Evolutionary conservation across 805 yeast genomes (phyloP).

Genomic region (Candida insectalens): DNA sequence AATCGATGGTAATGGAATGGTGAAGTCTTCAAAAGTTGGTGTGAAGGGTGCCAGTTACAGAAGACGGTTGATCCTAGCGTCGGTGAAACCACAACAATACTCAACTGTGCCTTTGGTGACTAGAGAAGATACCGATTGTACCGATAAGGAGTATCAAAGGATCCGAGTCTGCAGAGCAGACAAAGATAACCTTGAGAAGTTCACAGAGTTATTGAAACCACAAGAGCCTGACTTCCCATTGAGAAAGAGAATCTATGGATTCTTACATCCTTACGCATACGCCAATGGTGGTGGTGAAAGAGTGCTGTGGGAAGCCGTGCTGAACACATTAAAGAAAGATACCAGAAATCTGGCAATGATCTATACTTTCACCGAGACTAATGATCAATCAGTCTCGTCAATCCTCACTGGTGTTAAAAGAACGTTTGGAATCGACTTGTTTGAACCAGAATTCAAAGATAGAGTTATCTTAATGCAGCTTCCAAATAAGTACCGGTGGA

Average conservation of each 20-base stretch:
- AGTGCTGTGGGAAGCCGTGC: slow-evolving; percentile 91
- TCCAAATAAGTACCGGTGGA: slow-evolving; percentile 27
- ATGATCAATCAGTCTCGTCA: slow-evolving; percentile 15
- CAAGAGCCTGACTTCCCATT: slow-evolving; percentile 21
- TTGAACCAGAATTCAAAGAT: slow-evolving; percentile 12
- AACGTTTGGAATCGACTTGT: slow-evolving; percentile 21
- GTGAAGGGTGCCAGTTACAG: slow-evolving; percentile 17
- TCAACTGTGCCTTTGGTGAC: slow-evolving; percentile 25
- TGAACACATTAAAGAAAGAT: slow-evolving; percentile 46
- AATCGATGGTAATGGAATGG: slow-evolving; percentile 11
- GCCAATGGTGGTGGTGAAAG: slow-evolving; percentile 99
- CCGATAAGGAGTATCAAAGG: slow-evolving; percentile 5
- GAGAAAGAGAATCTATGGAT: slow-evolving; percentile 55
- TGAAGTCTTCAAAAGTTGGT: slow-evolving; percentile 16
- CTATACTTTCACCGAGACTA: slow-evolving; percentile 34
- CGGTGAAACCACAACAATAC: slow-evolving; percentile 21
- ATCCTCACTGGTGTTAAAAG: slow-evolving; percentile 14
- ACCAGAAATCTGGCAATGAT: slow-evolving; percentile 48
- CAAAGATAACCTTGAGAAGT: slow-evolving; percentile 11
- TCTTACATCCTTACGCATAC: slow-evolving; percentile 91
- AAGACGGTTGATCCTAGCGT: slow-evolving; percentile 23
- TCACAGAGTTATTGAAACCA: slow-evolving; percentile 17
- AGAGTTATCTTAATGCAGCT: slow-evolving; percentile 24
- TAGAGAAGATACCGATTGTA: slow-evolving; percentile 8
- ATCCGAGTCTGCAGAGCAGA: slow-evolving; percentile 22